phyloP scores from a whole-genome alignment of 495 filamentous ascomycete species.

The Trichoderma erinaceum region DNA sequence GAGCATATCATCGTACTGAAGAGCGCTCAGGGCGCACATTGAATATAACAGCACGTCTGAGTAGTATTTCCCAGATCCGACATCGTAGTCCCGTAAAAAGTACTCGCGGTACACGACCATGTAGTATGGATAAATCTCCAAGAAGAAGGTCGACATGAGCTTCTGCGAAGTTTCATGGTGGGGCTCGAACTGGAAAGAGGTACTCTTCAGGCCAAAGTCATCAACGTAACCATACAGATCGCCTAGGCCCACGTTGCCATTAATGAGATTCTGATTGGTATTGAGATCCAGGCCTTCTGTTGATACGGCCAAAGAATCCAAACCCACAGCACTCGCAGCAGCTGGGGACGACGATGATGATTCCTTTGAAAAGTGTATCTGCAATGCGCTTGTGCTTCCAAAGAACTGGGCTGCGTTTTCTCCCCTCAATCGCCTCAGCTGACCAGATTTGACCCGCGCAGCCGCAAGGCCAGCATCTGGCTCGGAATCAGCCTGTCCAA shows the following conservation, averaged over 20 bases:
- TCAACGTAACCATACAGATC: slow-evolving; percentile 14
- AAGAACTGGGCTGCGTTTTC: slow-evolving; percentile 27
- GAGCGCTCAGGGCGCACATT: slow-evolving; percentile 29
- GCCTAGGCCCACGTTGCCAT: background rate
- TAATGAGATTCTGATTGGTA: background rate
- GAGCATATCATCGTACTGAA: slow-evolving; percentile 25
- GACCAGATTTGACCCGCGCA: slow-evolving; percentile 22
- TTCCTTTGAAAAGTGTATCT: slow-evolving; percentile 25
- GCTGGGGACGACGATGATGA: slow-evolving; percentile 4
- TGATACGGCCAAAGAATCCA: background rate
- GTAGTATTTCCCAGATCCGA: slow-evolving; percentile 28
- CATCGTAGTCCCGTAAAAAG: slow-evolving; percentile 28
- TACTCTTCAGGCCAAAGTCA: background rate
- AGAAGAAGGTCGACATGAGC: slow-evolving; percentile 29
- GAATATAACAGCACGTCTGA: slow-evolving; percentile 31
- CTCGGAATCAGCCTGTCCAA: slow-evolving; percentile 10
- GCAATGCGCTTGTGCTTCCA: slow-evolving; percentile 28
- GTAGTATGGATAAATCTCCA: slow-evolving; percentile 27
- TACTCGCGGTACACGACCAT: slow-evolving; percentile 32
- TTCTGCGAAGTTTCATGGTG: slow-evolving; percentile 25
- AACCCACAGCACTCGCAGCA: background rate
- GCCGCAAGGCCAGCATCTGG: background rate
- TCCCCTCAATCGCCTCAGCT: slow-evolving; percentile 24
- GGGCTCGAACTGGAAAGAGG: slow-evolving; percentile 19
- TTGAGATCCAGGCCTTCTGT: background rate